Conservation (phyloP, 345 rosid species). For the Eucalyptus polyanthemos region DNA sequence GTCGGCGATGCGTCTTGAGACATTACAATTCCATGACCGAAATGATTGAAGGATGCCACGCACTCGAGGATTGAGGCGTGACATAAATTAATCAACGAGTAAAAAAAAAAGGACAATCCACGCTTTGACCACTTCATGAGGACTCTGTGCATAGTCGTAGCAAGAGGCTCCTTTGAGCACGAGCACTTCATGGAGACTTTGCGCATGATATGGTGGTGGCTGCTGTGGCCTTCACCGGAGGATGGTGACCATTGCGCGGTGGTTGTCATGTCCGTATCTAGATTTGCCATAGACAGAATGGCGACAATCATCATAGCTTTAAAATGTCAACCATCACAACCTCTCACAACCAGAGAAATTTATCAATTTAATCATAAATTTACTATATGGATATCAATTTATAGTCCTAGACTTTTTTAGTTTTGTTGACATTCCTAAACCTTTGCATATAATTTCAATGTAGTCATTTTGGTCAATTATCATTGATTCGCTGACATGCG, state of each 20-base stretch:
- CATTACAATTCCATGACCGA: too few relatives aligned
- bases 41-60: too few relatives aligned
- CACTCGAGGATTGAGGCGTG: too few relatives aligned
- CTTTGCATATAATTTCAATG: too few relatives aligned
- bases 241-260: not conserved
- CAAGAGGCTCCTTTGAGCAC: not conserved
- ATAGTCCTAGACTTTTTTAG: too few relatives aligned
- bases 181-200: not conserved
- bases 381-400: too few relatives aligned
- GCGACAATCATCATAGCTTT: not conserved
- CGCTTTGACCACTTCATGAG: not conserved
- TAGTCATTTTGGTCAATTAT: not conserved
- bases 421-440: not conserved
- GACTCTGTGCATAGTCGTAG: not conserved
- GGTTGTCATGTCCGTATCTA: not conserved
- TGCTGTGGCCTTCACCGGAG: not conserved
- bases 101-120: not conserved
- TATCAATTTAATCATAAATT: too few relatives aligned
- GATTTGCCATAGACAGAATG: not conserved
- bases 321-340: not conserved
- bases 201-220: not conserved
- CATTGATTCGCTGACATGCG: rapidly evolving
- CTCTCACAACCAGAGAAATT: not conserved
- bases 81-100: not conserved
- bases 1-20: rapidly evolving